Percentiles rank a stretch among this genome's conserved stretches.
These are phyloP conservation scores for Gossypium bickii DNA, from an alignment of 345 rosid genomes.

Conservation along the genomic window DNA sequence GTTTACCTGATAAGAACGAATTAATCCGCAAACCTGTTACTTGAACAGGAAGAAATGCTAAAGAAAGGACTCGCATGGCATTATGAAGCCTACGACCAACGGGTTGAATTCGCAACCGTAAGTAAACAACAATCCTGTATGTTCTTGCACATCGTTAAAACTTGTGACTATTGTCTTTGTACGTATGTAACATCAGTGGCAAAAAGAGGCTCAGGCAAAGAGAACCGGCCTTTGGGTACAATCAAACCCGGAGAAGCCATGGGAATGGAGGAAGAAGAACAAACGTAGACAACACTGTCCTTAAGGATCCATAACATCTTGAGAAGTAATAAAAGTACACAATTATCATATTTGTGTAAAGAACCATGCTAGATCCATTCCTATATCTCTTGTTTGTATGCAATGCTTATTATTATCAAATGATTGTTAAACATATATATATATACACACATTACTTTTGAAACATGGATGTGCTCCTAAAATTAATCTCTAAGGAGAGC, in stretches of 20 bases:
- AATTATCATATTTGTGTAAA: no score
- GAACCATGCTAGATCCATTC: not conserved
- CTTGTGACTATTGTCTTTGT: not conserved
- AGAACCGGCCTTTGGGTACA: conserved; percentile 10
- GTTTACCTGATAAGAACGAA: not conserved
- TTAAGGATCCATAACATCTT: not conserved
- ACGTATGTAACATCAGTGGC: not conserved
- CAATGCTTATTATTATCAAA: not conserved
- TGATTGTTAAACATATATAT: no score
- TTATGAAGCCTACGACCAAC: conserved; percentile 56
- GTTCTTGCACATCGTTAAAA: not conserved
- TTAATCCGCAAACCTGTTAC: not conserved
- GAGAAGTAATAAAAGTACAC: not conserved
- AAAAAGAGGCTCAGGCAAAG: not conserved
- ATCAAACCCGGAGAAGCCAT: conserved; percentile 14
- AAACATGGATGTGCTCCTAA: not conserved
- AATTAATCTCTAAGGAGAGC: not conserved
- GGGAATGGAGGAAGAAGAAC: conserved; percentile 11
- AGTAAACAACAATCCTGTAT: not conserved
- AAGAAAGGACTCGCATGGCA: conserved; percentile 91
- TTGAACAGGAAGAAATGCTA: conserved; percentile 60
- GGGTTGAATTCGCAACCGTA: conserved; percentile 26
- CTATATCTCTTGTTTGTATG: not conserved
- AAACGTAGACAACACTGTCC: not conserved
- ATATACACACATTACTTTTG: no score